These are phyloP conservation scores for Fusarium decemcellulare DNA, from an alignment of 2,329 filamentous ascomycete genomes.

Conservation along the genomic window DNA sequence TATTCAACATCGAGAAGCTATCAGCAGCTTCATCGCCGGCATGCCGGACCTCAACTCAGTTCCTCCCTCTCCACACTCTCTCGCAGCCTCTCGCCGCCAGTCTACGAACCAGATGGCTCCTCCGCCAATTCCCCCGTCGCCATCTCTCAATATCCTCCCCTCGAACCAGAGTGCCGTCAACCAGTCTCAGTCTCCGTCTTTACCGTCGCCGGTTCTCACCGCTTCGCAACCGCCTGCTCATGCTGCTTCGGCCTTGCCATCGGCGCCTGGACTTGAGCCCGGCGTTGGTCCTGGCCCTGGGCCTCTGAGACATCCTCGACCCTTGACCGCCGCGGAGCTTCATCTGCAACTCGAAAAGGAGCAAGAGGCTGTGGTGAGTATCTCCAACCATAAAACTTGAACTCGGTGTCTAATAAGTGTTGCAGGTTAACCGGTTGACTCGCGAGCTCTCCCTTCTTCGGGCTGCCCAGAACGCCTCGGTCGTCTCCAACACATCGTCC, in stretches of 20 bases:
- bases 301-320: conserved; percentile 87
- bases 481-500: conserved; percentile 76
- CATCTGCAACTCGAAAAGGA: conserved; percentile 94
- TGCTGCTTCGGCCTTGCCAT: conserved; percentile 35
- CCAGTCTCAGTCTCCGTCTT: conserved; percentile 53
- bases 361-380: conserved; percentile 88
- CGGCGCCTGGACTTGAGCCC: conserved; percentile 51
- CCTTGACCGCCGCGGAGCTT: conserved; percentile 89
- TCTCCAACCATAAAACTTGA: background rate
- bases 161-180: conserved; percentile 68
- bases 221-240: conserved; percentile 48
- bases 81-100: conserved; percentile 59
- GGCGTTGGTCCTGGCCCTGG: conserved; percentile 72
- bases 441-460: conserved; percentile 91
- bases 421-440: conserved; percentile 90
- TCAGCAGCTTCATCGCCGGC: conserved; percentile 24
- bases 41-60: conserved; percentile 73
- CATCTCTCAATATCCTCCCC: conserved; percentile 70
- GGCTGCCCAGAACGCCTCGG: conserved; percentile 75
- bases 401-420: background rate
- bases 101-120: conserved; percentile 62
- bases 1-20: background rate
- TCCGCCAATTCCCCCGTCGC: conserved; percentile 54
- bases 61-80: conserved; percentile 63
- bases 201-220: conserved; percentile 47